Evolutionary conservation across 805 yeast genomes (phyloP).

Genomic region (Lipomyces spencermartinsiae): DNA sequence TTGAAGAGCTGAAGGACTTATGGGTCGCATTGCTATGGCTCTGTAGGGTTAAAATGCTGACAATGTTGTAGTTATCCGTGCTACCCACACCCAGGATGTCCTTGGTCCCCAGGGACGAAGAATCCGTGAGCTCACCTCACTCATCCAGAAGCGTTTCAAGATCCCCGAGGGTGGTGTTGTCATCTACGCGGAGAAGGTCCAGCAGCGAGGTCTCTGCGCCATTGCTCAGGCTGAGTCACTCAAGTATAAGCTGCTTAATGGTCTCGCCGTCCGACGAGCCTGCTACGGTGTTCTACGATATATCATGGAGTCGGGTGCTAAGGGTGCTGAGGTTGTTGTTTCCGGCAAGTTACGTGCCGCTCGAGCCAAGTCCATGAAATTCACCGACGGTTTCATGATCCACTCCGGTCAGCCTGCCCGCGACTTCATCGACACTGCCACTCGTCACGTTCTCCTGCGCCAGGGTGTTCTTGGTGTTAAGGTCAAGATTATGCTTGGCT

Average conservation of each 20-base stretch:
- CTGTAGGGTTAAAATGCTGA: constrained; percentile 9
- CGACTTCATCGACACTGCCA: constrained; percentile 98
- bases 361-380: constrained; percentile 99
- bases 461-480: constrained; percentile 99
- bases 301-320: constrained; percentile 99
- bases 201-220: constrained; percentile 99
- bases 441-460: constrained; percentile 99
- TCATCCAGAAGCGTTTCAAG: constrained; percentile 98
- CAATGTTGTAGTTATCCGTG: constrained; percentile 74
- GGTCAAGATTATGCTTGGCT: constrained; percentile 99
- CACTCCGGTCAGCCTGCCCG: constrained; percentile 99
- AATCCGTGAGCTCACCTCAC: constrained; percentile 97
- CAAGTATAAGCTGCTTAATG: constrained; percentile 96
- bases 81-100: constrained; percentile 98
- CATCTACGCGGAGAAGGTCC: constrained; percentile 98
- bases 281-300: constrained; percentile 99
- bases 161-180: constrained; percentile 90
- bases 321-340: constrained; percentile 99
- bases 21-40: background rate
- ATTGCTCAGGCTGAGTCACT: constrained; percentile 99
- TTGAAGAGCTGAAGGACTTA: constrained; percentile 5
- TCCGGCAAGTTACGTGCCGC: constrained; percentile 99
- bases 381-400: constrained; percentile 99
- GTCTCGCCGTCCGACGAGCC: constrained; percentile 99
- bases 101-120: constrained; percentile 99